These are phyloP conservation scores for Globisporangium recalcitrans DNA, from an alignment of 352 stramenopile genomes.

Conservation along the genomic window DNA sequence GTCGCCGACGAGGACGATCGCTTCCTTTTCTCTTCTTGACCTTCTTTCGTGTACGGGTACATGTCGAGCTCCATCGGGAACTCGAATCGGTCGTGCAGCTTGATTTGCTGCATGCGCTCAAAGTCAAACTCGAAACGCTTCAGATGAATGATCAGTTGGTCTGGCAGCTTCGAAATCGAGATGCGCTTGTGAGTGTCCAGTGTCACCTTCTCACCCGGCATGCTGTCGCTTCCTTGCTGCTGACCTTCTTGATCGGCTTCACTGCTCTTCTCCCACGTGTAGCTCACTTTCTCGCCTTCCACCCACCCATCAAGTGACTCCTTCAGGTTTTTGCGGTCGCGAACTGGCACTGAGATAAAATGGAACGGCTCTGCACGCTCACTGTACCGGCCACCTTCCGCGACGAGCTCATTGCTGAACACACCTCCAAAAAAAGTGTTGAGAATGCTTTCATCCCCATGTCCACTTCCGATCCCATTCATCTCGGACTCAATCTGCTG, in stretches of 20 bases:
- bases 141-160: slow-evolving; percentile 91
- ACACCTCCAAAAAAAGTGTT: slow-evolving; percentile 86
- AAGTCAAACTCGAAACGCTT: slow-evolving; percentile 96
- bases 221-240: slow-evolving; percentile 14
- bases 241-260: slow-evolving; percentile 24
- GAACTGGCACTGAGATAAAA: slow-evolving; percentile 87
- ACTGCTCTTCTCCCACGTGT: slow-evolving; percentile 77
- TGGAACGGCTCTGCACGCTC: slow-evolving; percentile 89
- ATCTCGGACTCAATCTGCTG: slow-evolving; percentile 90
- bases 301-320: slow-evolving; percentile 86
- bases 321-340: slow-evolving; percentile 80
- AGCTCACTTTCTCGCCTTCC: slow-evolving; percentile 87
- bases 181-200: slow-evolving; percentile 88
- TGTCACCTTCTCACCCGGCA: slow-evolving; percentile 62
- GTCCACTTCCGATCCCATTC: slow-evolving; percentile 55
- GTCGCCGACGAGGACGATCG: slow-evolving; percentile 23
- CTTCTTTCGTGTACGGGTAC: slow-evolving; percentile 87
- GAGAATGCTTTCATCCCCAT: slow-evolving; percentile 76
- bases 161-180: slow-evolving; percentile 84
- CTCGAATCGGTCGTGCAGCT: slow-evolving; percentile 92
- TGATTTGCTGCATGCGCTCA: slow-evolving; percentile 91
- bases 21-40: slow-evolving; percentile 58
- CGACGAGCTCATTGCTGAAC: slow-evolving; percentile 91
- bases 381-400: slow-evolving; percentile 82
- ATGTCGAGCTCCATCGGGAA: slow-evolving; percentile 89